Evolutionary conservation across 805 yeast genomes (phyloP).

Genomic region (Helenozyma rhizophorensis): DNA sequence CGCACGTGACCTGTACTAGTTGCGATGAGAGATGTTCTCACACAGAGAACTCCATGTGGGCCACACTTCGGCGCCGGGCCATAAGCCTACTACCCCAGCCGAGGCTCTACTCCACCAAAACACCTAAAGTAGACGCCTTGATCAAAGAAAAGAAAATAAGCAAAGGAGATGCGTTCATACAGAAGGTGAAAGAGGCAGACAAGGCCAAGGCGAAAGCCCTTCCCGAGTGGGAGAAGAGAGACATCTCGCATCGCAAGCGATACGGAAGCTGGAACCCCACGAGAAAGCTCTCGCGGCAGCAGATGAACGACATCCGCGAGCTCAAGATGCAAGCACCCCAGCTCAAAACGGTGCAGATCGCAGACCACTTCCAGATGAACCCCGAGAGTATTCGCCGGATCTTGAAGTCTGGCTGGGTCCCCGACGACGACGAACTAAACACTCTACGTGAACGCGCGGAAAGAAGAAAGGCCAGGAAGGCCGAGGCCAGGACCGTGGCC

Average conservation of each 20-base stretch:
- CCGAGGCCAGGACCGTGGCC: conserved; percentile 6
- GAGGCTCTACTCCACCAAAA: not conserved
- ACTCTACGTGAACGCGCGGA: conserved; percentile 49
- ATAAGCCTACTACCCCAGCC: conserved; percentile 1
- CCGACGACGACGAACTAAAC: conserved; percentile 51
- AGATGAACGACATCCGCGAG: conserved; percentile 60
- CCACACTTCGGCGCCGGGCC: not conserved
- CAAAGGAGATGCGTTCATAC: too few species aligned
- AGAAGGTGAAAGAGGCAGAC: conserved; percentile 14
- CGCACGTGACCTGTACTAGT: too few species aligned
- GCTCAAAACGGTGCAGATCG: conserved; percentile 54
- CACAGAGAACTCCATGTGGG: conserved; percentile 1
- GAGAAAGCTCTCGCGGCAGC: conserved; percentile 60
- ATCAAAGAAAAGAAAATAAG: conserved; percentile 6
- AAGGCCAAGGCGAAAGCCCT: conserved; percentile 39
- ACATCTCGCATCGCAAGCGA: conserved; percentile 57
- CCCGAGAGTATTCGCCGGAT: conserved; percentile 84
- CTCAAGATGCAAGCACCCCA: conserved; percentile 57
- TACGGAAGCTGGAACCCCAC: conserved; percentile 67
- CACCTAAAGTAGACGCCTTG: too few species aligned
- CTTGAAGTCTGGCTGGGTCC: conserved; percentile 71
- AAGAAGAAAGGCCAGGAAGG: conserved; percentile 14
- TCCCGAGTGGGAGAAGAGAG: conserved; percentile 66
- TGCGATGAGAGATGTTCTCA: too few species aligned
- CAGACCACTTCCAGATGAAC: conserved; percentile 62